Base-by-base conservation (phyloP, 305 asterid genomes). In the Withania somnifera region DNA sequence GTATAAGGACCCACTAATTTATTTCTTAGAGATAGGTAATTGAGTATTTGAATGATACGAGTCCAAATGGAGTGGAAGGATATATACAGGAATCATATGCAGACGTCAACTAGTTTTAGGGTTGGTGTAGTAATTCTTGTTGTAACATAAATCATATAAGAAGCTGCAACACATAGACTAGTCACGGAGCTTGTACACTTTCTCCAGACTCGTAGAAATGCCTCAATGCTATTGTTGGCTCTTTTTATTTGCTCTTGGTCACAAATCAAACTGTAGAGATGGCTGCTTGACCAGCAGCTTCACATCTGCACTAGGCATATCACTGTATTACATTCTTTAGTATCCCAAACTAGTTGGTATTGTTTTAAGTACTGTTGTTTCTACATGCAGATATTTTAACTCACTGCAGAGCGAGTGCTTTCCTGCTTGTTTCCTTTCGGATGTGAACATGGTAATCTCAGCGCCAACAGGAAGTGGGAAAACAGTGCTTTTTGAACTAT, bases 391-490 rank as follows among this genome's bases (percentile, higher is more conserved):
- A 88, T 93, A 92, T 83, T 94, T 94, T 88, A 96, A 93, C 91
- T 91, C 99, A 19, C 85, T 96, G 92, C 98, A 94, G 93, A 96
- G 98, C 79, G 98, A 93, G 83, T 94, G 98, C 87, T 93, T 93
- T 86, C 83, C 94, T 61, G 88, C 97, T 79, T 96, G 99, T 89
- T 96, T 86, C 89, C 91, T 86, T 83, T 92, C 98, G 40, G 98
- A 93, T 82, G 84, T 88, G 87, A 96, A 96, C 92, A 96, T 96
- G 99, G 98, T 94, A 82, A 91, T 96, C 85, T 94, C 98, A 63
- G 99, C 99, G 17, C 99, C 99, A 78, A 96, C 99, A 79, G 99
- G 99, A 88, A 96, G 99, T 88, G 98, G 99, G 57, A 96, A 96
- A 90, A 94, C 99, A 10, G 97, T 92, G 82, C 97, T 96, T 20